These are phyloP conservation scores for Omphalea diandra DNA, from an alignment of 441 rosid species.

Conservation along the genomic window DNA sequence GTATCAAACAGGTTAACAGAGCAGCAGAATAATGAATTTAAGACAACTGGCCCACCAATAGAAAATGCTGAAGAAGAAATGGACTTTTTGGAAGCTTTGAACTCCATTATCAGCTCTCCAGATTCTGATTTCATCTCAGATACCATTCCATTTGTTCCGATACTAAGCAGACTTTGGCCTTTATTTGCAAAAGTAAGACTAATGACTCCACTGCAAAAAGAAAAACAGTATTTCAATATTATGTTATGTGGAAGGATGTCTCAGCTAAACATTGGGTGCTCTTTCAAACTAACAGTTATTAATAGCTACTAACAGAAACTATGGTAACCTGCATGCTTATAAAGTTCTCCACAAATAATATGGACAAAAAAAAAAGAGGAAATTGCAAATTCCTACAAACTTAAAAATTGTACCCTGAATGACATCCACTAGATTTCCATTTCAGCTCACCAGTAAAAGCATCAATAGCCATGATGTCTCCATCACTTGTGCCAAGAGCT, in stretches of 20 bases:
- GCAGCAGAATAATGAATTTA: neutral
- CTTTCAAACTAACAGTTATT: no score
- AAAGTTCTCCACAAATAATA: neutral
- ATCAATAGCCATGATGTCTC: slow-evolving; percentile 39
- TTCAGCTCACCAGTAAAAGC: slow-evolving; percentile 35
- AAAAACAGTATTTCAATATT: neutral
- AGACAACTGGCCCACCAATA: slow-evolving; percentile 28
- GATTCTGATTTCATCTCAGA: slow-evolving; percentile 36
- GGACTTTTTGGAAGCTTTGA: slow-evolving; percentile 38
- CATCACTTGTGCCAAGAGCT: slow-evolving; percentile 47
- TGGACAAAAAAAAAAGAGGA: neutral
- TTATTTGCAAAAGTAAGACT: slow-evolving; percentile 41
- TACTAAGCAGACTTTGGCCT: slow-evolving; percentile 30
- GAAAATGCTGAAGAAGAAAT: slow-evolving; percentile 39
- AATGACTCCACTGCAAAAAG: slow-evolving; percentile 37
- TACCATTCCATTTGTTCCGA: slow-evolving; percentile 38
- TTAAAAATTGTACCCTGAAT: slow-evolving; percentile 36
- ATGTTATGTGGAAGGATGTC: no score
- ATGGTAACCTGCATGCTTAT: neutral
- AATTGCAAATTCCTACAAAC: neutral
- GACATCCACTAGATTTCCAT: slow-evolving; percentile 35
- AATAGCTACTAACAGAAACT: neutral
- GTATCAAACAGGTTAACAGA: neutral
- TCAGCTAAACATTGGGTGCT: neutral
- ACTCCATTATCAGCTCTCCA: slow-evolving; percentile 36